Base-by-base conservation (phyloP, 805 yeast species). In the Saccharomycopsis microspora region DNA sequence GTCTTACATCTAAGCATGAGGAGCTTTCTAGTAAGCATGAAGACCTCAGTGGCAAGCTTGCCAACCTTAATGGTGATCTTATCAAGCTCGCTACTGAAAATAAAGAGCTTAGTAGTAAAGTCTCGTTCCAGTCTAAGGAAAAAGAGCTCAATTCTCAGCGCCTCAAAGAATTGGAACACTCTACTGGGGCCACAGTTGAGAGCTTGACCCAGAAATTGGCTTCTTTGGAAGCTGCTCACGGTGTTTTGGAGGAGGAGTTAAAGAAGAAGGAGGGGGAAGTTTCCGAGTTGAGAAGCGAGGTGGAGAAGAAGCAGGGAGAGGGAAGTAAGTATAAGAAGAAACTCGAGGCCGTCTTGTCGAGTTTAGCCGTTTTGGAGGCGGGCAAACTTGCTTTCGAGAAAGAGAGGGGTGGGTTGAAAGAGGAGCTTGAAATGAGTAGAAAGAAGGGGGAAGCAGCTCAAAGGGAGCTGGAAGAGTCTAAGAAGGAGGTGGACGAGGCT, bases 141-240 rank as follows among this genome's bases (percentile, higher is more conserved):
- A 45, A 48, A 33, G 51, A 48, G 32, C 41, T 48, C 30, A 44
- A 40, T 32, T 34, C 35, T 29, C n/a, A 48, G 28, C 44, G 44
- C 19, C n/a, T 48, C 9, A 33, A 31, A 30, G 48, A 42, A 52
- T 57, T 38, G 55, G 57, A 35, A 57, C 58, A 45, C n/a, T 45
- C 46, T 3, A 48, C 54, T n/a, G 54, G 47, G 27, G 42, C 49
- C 32, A 44, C 54, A 9, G 42, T 50, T 35, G 53, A 44, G 44
- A 37, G 41, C 28, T 10, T 32, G 32, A 19, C 47, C 34, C 39
- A 56, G 35, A 47, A 54, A 32, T 43, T 51, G 6, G 32, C 46
- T 27, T 55, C 42, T 28, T 37, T 51, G 6, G 49, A 53, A 40
- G 46, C 41, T 27, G 9, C 30, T n/a, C 9, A 9, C 19, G 11